Conservation (phyloP, 306 rosid genomes). For the Begonia loranthoides region DNA sequence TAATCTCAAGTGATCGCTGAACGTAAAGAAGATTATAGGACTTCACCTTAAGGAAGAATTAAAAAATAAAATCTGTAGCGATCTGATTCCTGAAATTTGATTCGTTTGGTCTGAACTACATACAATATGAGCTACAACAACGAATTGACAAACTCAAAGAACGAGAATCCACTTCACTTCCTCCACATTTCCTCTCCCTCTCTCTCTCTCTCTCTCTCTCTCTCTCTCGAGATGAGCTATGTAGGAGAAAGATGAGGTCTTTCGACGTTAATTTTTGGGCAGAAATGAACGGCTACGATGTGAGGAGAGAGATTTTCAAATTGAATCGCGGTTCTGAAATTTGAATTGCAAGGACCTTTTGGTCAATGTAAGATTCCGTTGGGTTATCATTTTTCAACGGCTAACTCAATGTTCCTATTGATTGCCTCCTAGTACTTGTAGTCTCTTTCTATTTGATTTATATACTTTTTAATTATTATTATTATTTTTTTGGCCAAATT, state of each 20-base stretch:
- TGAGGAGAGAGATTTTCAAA: constrained; percentile 23
- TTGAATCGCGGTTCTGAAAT: constrained; percentile 55
- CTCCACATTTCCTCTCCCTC: constrained; percentile 3
- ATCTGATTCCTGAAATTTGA: constrained; percentile 26
- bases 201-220: constrained; percentile 10
- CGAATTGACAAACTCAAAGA: neutral
- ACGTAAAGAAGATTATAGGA: neutral
- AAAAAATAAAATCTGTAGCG: constrained; percentile 36
- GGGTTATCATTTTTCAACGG: neutral
- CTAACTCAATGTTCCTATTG: neutral
- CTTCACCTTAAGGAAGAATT: constrained; percentile 56
- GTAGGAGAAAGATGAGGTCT: constrained; percentile 3
- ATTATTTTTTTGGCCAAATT: no score
- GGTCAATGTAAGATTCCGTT: neutral
- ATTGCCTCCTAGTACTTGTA: no score
- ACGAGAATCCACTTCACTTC: constrained; percentile 13
- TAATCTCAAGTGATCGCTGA: neutral
- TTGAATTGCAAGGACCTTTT: constrained; percentile 24
- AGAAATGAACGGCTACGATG: constrained; percentile 51
- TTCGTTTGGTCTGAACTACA: constrained; percentile 7
- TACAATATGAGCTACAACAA: constrained; percentile 4
- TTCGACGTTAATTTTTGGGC: neutral
- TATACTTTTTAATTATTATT: no score
- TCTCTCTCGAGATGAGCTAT: neutral
- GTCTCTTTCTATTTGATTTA: no score